Conservation (phyloP, 257 asterid species). For the Solanum rostratum region DNA sequence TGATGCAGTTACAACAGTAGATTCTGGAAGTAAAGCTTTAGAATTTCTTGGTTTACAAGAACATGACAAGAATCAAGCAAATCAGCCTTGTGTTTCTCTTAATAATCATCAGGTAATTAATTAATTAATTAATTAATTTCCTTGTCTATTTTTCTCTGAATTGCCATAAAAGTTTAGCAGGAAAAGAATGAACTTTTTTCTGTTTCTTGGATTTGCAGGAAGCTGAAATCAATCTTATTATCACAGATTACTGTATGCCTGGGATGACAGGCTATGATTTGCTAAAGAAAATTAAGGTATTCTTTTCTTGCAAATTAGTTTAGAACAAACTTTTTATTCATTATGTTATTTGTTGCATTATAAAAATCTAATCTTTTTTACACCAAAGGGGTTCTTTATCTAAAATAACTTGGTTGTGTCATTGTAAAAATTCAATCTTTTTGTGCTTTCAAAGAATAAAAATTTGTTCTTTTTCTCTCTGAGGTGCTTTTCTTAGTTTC, state of each 20-base stretch:
- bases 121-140: background rate
- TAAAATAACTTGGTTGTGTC: background rate
- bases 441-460: background rate
- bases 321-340: background rate
- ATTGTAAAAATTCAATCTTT: background rate
- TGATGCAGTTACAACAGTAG: slow-evolving; percentile 50
- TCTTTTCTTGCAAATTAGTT: background rate
- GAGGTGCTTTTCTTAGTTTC: background rate
- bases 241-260: slow-evolving; percentile 27
- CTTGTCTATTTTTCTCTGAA: background rate
- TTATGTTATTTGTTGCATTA: background rate
- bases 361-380: background rate
- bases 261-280: slow-evolving; percentile 34
- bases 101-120: slow-evolving; percentile 26
- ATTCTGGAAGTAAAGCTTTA: slow-evolving; percentile 54
- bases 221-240: slow-evolving; percentile 12
- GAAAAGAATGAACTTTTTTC: background rate
- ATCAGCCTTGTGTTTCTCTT: slow-evolving; percentile 21
- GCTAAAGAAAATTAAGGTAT: slow-evolving; percentile 17
- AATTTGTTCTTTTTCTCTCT: background rate
- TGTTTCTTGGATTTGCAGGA: slow-evolving; percentile 4
- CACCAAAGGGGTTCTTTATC: background rate
- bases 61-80: slow-evolving; percentile 10
- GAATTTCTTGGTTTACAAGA: slow-evolving; percentile 43
- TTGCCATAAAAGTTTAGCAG: background rate